Evolutionary conservation across 1,284 basidiomycete genomes (phyloP), one percentile per base, ranked within the genome.

Genomic region (Polyporus tsugae): DNA sequence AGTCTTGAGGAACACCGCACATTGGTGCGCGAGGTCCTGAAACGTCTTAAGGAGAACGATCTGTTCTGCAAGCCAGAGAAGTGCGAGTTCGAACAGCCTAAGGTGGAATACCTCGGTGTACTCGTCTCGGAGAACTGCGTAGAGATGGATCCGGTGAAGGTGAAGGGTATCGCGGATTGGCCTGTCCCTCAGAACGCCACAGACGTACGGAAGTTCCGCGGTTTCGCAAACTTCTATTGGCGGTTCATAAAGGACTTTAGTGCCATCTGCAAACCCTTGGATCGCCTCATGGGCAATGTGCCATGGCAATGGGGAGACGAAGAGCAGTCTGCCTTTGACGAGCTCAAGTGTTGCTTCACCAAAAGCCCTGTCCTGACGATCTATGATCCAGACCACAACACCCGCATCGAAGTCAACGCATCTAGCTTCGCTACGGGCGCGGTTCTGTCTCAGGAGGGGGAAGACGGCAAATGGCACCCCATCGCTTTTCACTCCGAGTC

Each of bases 181-280:
- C 80, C 79, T 0, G 36, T 35, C 0, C 83, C 82, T 0, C 70
- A 62, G 0, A 77, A 62, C 0, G 55, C 80, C 7, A 74, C 75
- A 25, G 70, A 79, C 10, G 63, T 82, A 5, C 72, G 77, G 44
- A 60, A 19, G 4, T 70, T 70, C 46, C 49, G 52, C 6, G 62
- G 68, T 7, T 70, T 70, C 22, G 65, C 55, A 0, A 69, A 69
- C 63, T 86, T 82, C 73, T 87, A 86, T 60, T 59, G 80, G 0
- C 62, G 77, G 0, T 87, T 87, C 67, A 81, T 87, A 19, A 39
- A 76, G 7, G 72, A 78, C 15, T 87, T 80, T 67, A 73, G 82
- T 0, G 65, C 77, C 4, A 75, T 82, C 25, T 77, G 76, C 0
- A 22, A 38, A 0, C 80, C 79, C 0, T 68, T 87, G 0, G 66